Evolutionary conservation across 345 rosid genomes (phyloP), one percentile per base, ranked within the genome.

Genomic region (Heritiera littoralis): DNA sequence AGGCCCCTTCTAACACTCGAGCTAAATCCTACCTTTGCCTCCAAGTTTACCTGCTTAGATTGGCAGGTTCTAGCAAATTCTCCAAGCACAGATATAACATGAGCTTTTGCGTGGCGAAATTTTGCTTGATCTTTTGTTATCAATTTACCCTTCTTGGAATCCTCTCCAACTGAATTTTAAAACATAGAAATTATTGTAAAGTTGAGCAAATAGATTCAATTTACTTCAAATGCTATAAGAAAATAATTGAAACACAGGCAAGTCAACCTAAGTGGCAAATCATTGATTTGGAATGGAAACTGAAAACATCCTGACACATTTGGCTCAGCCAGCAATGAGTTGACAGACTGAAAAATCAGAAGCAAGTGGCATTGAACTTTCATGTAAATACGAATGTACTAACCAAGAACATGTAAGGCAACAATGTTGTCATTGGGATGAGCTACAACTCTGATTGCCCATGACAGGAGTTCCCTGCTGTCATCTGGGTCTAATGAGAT

Each of bases 391-490:
- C 5, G 17, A 32, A 48, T 13, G 23, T 60, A 76, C 89, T 78
- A 40, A 94, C 98, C 92, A 75, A 92, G 86, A 84, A 95, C 85
- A 83, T 90, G 92, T 52, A 91, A 78, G 81, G 99, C 99, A 66
- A 91, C 87, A 75, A 95, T 84, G 82, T 79, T 76, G 86, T 93
- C 94, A 77, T 81, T 83, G 20, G 96, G 96, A 63, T 65, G 89
- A 86, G 99, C 99, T 3, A 95, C 83, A 84, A 85, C 83, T n/a
- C 83, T 78, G 84, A 88, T 88, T 66, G 96, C 96, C 99, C 99
- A 95, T 0, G 97, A 89, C 46, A 93, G 86, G 80, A 92, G 90
- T 54, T 85, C 88, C 55, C 84, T 88, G 87, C 93, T 88, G 54
- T 84, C 90, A 38, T 86, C 79, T 32, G 72, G 88, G 85, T 93